A percentile compares a stretch with the other conserved stretches of the same genome.
Conservation (phyloP, 768 basidiomycete species). For the Saitozyma sp. region DNA sequence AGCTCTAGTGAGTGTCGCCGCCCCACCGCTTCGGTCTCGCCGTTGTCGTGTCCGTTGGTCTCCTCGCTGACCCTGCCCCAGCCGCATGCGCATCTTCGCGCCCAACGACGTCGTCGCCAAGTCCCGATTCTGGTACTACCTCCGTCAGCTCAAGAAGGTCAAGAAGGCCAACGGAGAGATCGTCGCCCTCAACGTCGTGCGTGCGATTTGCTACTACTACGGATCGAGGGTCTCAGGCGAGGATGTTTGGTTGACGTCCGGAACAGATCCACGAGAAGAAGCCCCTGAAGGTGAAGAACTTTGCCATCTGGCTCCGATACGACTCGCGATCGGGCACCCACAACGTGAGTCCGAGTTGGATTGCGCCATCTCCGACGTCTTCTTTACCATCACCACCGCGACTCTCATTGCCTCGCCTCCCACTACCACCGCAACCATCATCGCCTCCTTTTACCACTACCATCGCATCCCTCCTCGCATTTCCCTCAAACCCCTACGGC, state of each 20-base stretch:
- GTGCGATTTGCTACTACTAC: slow-evolving; percentile 60
- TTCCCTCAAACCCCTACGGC: too few relatives aligned
- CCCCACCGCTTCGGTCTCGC: too few relatives aligned
- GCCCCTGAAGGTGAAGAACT: slow-evolving; percentile 98
- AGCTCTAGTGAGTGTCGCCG: too few relatives aligned
- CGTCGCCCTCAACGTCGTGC: slow-evolving; percentile 93
- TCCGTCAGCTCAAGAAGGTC: slow-evolving; percentile 96
- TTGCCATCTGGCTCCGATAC: slow-evolving; percentile 99
- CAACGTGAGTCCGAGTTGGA: slow-evolving; percentile 70
- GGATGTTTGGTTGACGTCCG: slow-evolving; percentile 7
- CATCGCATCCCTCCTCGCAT: too few relatives aligned
- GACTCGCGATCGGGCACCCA: slow-evolving; percentile 99
- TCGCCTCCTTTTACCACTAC: too few relatives aligned
- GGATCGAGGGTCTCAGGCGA: neutral
- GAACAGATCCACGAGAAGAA: slow-evolving; percentile 91
- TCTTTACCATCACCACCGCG: slow-evolving; percentile 1
- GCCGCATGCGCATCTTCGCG: slow-evolving; percentile 98
- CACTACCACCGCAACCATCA: too few relatives aligned
- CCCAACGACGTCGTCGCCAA: slow-evolving; percentile 98
- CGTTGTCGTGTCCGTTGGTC: too few relatives aligned
- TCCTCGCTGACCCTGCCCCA: neutral
- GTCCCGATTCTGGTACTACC: slow-evolving; percentile 99
- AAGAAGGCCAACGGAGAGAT: slow-evolving; percentile 99
- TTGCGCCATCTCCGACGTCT: neutral
- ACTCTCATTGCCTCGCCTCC: too few relatives aligned